Base-by-base conservation (phyloP, 371 early-diverging fungal genomes). In the Mortierella sp. region DNA sequence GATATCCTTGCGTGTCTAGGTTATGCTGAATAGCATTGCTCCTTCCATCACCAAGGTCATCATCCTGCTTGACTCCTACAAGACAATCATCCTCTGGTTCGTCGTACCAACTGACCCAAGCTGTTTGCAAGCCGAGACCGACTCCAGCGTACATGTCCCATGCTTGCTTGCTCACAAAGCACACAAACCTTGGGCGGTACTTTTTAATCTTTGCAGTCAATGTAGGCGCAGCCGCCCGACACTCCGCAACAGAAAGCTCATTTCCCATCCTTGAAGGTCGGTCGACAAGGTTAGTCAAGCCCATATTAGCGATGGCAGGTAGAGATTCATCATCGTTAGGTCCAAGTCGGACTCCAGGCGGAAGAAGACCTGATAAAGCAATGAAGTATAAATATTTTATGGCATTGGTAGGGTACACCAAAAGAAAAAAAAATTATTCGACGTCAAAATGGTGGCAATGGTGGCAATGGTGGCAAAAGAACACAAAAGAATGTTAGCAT, bases 131-230 rank as follows among this genome's bases (percentile, higher is more conserved):
- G 0, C 82, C 59, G 5, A 64, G 55, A 4, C 80, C 80, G 3
- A 79, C 71, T 2, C 80, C 85, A 1, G 86, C 64, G 72, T 88
- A 93, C 40, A 89, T 88, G 32, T 90, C 89, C 84, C 89, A 93
- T 28, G 90, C 90, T 8, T 91, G 91, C 60, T 89, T 91, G 28
- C 95, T 92, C 13, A 94, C 87, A 82, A 93, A 94, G 66, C 93
- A 93, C 7, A 89, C 89, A 42, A 93, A 83, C 15, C 85, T 71
- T 0, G 95, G 95, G 49, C 85, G 85, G 61, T 87, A 86, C 23
- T 82, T 72, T 10, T 74, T 68, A 56, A 94, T 87, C 75, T 93
- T 94, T 26, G 83, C 84, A 15, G 85, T 85, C 35, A 93, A 76
- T n/a, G 80, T 67, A 0, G 91, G 92, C 29, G 90, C 90, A 0